phyloP scores from a whole-genome alignment of 306 rosid species.

The Gastrolobium bilobum region DNA sequence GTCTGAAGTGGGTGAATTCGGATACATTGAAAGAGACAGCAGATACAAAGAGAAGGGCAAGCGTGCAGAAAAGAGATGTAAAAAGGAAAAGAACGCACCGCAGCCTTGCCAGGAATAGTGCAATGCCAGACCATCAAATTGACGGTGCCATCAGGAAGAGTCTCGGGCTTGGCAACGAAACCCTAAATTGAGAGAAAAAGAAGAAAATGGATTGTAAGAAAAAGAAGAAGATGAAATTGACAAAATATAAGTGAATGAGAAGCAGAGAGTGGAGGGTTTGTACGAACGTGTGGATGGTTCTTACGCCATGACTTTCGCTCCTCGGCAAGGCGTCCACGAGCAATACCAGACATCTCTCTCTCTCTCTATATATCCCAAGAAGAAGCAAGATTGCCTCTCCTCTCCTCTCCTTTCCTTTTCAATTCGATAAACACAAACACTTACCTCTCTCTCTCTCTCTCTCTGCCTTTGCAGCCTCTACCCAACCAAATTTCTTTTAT shows the following conservation, averaged over 20 bases:
- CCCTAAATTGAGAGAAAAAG: slow-evolving; percentile 62
- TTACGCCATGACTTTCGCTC: slow-evolving; percentile 97
- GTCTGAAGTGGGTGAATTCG: too few species aligned
- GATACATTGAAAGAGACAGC: too few species aligned
- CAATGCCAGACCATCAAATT: slow-evolving; percentile 99
- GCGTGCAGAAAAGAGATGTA: not conserved
- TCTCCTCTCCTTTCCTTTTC: not conserved
- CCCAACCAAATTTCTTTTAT: slow-evolving; percentile 1
- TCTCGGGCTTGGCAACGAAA: slow-evolving; percentile 96
- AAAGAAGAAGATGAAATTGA: not conserved
- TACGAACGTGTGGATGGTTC: slow-evolving; percentile 95
- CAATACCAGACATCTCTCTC: slow-evolving; percentile 72
- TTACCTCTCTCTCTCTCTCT: not conserved
- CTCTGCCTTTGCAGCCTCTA: not conserved
- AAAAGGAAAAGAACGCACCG: slow-evolving; percentile 55
- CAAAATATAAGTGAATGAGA: not conserved
- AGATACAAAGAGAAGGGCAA: too few species aligned
- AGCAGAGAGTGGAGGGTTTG: not conserved
- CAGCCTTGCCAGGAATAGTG: slow-evolving; percentile 90
- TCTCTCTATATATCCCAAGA: slow-evolving; percentile 24
- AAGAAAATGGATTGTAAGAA: not conserved
- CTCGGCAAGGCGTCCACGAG: slow-evolving; percentile 95
- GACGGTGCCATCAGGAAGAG: slow-evolving; percentile 77
- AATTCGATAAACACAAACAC: not conserved
- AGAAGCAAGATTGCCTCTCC: not conserved